These are phyloP conservation scores for Aspergillus latus DNA, from an alignment of 2,329 filamentous ascomycete genomes.

Conservation along the genomic window DNA sequence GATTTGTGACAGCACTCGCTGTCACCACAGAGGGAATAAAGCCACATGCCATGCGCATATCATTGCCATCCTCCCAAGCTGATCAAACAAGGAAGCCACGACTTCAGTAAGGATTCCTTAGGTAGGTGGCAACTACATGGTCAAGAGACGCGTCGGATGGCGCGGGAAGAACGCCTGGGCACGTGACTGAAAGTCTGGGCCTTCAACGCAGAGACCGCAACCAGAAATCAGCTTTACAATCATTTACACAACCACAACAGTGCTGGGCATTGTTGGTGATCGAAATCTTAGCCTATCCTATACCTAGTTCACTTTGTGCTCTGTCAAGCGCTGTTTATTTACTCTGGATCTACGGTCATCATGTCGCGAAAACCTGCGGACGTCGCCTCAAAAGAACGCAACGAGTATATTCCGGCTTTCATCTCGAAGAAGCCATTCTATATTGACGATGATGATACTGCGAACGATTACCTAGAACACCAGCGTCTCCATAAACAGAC, in stretches of 20 bases:
- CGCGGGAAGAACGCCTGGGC: constrained; percentile 30
- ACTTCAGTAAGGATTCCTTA: neutral
- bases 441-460: constrained; percentile 71
- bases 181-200: constrained; percentile 24
- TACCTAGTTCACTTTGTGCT: neutral
- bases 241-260: neutral
- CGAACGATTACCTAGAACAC: constrained; percentile 91
- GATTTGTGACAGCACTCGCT: constrained; percentile 21
- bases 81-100: neutral
- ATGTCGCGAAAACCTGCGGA: constrained; percentile 52
- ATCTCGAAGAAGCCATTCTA: constrained; percentile 99
- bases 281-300: neutral
- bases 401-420: constrained; percentile 97
- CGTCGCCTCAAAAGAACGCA: constrained; percentile 74
- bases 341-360: constrained; percentile 1
- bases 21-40: constrained; percentile 27
- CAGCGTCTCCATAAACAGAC: constrained; percentile 76
- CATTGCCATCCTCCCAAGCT: constrained; percentile 1
- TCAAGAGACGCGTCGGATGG: constrained; percentile 18
- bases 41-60: constrained; percentile 4
- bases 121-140: constrained; percentile 1
- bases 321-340: neutral
- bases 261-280: constrained; percentile 10
- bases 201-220: neutral
- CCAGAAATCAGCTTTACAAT: neutral